phyloP scores from a whole-genome alignment of 179 eudicot species.

The Silene vulgaris region DNA sequence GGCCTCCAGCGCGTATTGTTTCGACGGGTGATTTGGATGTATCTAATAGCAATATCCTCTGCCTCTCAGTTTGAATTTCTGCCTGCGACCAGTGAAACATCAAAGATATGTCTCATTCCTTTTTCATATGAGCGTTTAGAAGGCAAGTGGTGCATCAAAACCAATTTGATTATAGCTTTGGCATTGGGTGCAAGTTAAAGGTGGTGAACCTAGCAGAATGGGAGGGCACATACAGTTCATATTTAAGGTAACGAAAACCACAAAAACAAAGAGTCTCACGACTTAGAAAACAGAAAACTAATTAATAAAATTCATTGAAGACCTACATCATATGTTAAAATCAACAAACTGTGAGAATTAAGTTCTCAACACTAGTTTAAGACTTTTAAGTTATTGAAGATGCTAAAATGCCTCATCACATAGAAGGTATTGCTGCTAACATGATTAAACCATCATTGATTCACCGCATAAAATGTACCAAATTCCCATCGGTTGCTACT shows the following conservation, averaged over 20 bases:
- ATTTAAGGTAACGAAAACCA: too few relatives aligned
- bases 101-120: background rate
- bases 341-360: background rate
- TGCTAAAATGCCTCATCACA: too few relatives aligned
- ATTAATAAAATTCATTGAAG: too few relatives aligned
- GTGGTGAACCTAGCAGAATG: too few relatives aligned
- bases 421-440: too few relatives aligned
- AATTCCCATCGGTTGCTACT: too few relatives aligned
- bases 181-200: too few relatives aligned
- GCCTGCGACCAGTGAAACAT: constrained; percentile 53
- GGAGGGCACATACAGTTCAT: too few relatives aligned
- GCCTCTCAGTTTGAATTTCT: constrained; percentile 98
- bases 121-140: background rate
- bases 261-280: too few relatives aligned
- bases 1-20: constrained; percentile 93
- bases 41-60: constrained; percentile 83
- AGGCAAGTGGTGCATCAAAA: constrained; percentile 1
- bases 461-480: too few relatives aligned
- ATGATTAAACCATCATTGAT: too few relatives aligned
- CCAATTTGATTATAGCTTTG: background rate
- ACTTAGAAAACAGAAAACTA: too few relatives aligned
- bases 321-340: background rate
- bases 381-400: background rate
- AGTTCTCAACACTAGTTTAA: background rate
- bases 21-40: constrained; percentile 94